Percentiles rank a stretch among this genome's conserved stretches.
Conservation (phyloP, 192 early-diverging fungal genomes). For the Coemansia sp. region DNA sequence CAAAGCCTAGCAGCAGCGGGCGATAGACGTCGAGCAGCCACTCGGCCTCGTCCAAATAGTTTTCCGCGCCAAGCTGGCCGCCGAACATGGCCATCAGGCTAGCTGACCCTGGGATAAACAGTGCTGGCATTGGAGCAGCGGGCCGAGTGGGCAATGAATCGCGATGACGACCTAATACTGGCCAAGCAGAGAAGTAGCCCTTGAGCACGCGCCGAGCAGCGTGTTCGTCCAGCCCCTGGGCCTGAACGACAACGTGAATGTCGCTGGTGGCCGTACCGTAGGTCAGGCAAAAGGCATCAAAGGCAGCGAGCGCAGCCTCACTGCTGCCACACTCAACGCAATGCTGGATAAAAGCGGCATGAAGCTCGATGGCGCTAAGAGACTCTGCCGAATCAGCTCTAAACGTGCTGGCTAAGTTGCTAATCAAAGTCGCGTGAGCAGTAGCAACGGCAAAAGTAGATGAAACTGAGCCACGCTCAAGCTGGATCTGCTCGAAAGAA, state of each 20-base stretch:
- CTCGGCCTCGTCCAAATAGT: slow-evolving; percentile 80
- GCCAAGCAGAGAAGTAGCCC: slow-evolving; percentile 30
- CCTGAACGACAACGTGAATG: slow-evolving; percentile 19
- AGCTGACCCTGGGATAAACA: slow-evolving; percentile 52
- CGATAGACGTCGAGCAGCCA: slow-evolving; percentile 73
- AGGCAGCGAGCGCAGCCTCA: background rate
- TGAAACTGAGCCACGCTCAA: background rate
- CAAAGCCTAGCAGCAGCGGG: slow-evolving; percentile 66
- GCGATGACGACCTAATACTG: background rate
- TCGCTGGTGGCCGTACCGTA: background rate
- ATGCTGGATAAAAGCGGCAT: slow-evolving; percentile 10
- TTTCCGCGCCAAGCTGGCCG: slow-evolving; percentile 85
- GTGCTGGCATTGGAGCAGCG: slow-evolving; percentile 1
- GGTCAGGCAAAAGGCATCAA: slow-evolving; percentile 4
- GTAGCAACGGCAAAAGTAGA: background rate
- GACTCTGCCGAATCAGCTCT: background rate
- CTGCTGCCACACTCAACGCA: slow-evolving; percentile 8
- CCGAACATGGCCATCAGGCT: slow-evolving; percentile 85
- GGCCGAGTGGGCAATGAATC: background rate
- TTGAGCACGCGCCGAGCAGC: slow-evolving; percentile 18
- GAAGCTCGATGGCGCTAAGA: slow-evolving; percentile 13
- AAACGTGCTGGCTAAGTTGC: background rate
- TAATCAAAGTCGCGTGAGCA: background rate
- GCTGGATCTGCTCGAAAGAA: background rate
- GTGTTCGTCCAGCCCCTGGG: slow-evolving; percentile 4